Evolutionary conservation across 148 eudicot species (phyloP).

Genomic region (Drosera capensis): DNA sequence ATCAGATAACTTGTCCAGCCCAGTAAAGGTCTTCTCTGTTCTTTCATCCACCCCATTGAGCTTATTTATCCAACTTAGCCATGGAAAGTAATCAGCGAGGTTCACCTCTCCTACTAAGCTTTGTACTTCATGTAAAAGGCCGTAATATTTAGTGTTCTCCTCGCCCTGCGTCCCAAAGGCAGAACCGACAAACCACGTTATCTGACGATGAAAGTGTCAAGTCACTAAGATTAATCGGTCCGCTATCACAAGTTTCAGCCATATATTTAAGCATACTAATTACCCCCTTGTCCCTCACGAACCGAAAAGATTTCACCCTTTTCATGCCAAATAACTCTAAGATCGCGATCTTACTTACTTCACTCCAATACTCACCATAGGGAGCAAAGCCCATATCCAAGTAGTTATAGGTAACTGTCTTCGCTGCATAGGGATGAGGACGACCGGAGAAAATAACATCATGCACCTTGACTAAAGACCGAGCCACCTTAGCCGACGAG

Average conservation of each 20-base stretch:
- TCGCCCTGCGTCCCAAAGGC: not conserved
- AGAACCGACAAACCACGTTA: not conserved
- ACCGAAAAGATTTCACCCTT: not conserved
- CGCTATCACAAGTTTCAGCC: no score
- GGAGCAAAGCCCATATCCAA: slow-evolving; percentile 20
- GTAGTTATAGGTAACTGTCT: slow-evolving; percentile 13
- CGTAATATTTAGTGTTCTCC: not conserved
- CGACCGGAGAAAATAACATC: not conserved
- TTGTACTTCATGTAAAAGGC: not conserved
- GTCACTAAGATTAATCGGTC: no score
- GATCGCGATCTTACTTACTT: slow-evolving; percentile 18
- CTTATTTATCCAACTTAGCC: not conserved
- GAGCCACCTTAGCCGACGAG: slow-evolving; percentile 35
- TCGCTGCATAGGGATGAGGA: slow-evolving; percentile 12
- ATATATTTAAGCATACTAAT: not conserved
- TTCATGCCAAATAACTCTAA: slow-evolving; percentile 16
- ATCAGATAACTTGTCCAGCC: not conserved
- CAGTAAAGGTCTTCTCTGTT: not conserved
- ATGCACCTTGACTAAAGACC: slow-evolving; percentile 12
- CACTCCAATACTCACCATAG: slow-evolving; percentile 38
- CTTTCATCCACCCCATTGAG: not conserved
- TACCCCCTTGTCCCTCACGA: not conserved
- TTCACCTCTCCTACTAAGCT: not conserved
- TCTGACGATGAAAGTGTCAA: slow-evolving; percentile 8
- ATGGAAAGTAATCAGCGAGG: not conserved